These are phyloP conservation scores for Saccharum hybrid DNA, from an alignment of 202 grass and related monocot genomes.

Conservation along the genomic window DNA sequence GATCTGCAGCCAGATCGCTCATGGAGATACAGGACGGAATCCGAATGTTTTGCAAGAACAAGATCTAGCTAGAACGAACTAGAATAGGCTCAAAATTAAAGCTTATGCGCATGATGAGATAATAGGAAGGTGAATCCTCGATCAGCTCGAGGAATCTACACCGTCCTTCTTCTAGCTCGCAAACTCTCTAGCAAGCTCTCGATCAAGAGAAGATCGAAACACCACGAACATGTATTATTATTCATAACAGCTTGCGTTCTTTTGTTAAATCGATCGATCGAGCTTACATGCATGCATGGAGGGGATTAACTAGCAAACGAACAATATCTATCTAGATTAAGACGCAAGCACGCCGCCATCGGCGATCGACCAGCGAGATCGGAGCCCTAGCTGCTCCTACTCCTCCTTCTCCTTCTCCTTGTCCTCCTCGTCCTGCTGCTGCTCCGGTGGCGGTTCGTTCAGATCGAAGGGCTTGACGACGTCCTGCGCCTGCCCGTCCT, in stretches of 20 bases:
- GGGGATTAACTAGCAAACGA: not conserved
- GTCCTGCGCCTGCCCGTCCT: not conserved
- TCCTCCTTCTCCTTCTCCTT: not conserved
- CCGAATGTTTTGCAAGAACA: too few relatives aligned
- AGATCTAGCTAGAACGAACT: too few relatives aligned
- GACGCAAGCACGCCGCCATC: too few relatives aligned
- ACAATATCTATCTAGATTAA: not conserved
- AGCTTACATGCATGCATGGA: not conserved
- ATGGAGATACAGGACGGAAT: too few relatives aligned
- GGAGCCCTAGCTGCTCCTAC: not conserved
- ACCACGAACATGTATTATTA: not conserved
- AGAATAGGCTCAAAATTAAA: too few relatives aligned
- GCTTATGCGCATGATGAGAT: too few relatives aligned
- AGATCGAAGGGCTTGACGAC: conserved; percentile 38
- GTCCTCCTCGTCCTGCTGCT: not conserved
- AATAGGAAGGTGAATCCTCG: not conserved
- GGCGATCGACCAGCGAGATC: too few relatives aligned
- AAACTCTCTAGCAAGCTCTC: too few relatives aligned
- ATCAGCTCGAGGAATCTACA: not conserved
- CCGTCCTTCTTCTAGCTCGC: not conserved
- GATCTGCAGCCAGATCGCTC: too few relatives aligned
- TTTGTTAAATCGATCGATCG: not conserved
- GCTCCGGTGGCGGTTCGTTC: conserved; percentile 35
- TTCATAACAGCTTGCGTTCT: not conserved
- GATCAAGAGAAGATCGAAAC: not conserved